Conservation (phyloP, 305 asterid species). For the Fraxinus xanthoxyloides region DNA sequence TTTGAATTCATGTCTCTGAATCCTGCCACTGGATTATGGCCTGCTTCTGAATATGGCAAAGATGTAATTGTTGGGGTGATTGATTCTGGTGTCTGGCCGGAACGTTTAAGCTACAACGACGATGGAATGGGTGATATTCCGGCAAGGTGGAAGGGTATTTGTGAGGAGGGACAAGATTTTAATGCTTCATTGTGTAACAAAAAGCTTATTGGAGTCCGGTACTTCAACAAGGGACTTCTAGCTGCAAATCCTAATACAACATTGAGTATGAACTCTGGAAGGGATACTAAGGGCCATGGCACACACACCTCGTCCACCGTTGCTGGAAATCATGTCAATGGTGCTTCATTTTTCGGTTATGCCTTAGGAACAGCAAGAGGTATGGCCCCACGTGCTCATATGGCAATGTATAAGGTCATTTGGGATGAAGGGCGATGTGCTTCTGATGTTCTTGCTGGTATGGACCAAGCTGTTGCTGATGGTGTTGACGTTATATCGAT, state of each 20-base stretch:
- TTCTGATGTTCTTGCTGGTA: constrained; percentile 46
- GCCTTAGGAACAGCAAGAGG: constrained; percentile 57
- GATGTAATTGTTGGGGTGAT: constrained; percentile 51
- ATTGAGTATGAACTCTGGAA: constrained; percentile 38
- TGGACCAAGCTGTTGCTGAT: constrained; percentile 45
- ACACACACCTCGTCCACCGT: constrained; percentile 48
- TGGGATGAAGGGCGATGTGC: constrained; percentile 30
- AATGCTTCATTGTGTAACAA: constrained; percentile 44
- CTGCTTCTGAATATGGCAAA: constrained; percentile 41
- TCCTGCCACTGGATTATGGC: constrained; percentile 44
- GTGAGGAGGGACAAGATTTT: constrained; percentile 42
- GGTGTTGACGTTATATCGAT: constrained; percentile 44
- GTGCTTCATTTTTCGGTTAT: constrained; percentile 48
- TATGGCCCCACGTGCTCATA: constrained; percentile 47
- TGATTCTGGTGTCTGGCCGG: constrained; percentile 51
- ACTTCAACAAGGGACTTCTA: constrained; percentile 36
- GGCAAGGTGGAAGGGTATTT: constrained; percentile 42
- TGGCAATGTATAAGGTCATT: constrained; percentile 50
- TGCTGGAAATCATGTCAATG: constrained; percentile 42
- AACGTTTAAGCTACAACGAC: constrained; percentile 39
- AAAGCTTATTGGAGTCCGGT: constrained; percentile 38
- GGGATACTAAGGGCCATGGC: constrained; percentile 47
- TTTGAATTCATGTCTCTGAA: constrained; percentile 33
- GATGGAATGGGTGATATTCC: constrained; percentile 45
- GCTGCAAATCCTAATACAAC: constrained; percentile 29